Evolutionary conservation across 306 rosid species (phyloP).

Genomic region (Purshia tridentata): DNA sequence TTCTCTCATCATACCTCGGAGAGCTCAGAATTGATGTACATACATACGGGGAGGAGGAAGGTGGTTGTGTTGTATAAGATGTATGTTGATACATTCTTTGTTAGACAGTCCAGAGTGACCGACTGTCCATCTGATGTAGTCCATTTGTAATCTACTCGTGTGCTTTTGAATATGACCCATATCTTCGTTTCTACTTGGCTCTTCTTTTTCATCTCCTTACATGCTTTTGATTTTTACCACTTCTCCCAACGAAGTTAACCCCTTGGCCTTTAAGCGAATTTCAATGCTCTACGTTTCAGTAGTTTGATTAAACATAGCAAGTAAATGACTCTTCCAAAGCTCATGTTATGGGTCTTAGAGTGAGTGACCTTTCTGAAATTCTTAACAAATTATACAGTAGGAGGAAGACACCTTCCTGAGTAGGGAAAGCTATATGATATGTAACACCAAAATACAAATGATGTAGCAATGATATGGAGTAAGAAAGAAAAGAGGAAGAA

Average conservation of each 20-base stretch:
- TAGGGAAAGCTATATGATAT: too few relatives aligned
- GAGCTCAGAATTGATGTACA: slow-evolving; percentile 42
- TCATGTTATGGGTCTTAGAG: too few relatives aligned
- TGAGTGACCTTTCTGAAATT: too few relatives aligned
- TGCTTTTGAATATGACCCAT: neutral
- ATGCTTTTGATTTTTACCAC: neutral
- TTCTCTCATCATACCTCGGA: neutral
- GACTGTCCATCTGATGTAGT: slow-evolving; percentile 11
- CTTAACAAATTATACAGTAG: too few relatives aligned
- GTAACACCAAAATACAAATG: too few relatives aligned
- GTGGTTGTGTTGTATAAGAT: slow-evolving; percentile 37
- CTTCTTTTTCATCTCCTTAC: neutral
- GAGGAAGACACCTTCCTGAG: too few relatives aligned
- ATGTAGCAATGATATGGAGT: too few relatives aligned
- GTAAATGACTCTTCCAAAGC: too few relatives aligned
- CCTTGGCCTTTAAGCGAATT: too few relatives aligned
- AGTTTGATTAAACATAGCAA: too few relatives aligned
- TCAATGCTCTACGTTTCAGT: too few relatives aligned
- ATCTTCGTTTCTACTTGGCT: neutral
- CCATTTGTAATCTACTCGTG: slow-evolving; percentile 3
- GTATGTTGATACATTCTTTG: slow-evolving; percentile 26
- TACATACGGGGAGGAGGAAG: slow-evolving; percentile 41
- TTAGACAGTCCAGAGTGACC: slow-evolving; percentile 24
- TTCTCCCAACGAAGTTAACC: neutral
- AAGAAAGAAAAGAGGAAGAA: too few relatives aligned